Conservation (phyloP, 306 rosid genomes). For the Gastrolobium villosum region DNA sequence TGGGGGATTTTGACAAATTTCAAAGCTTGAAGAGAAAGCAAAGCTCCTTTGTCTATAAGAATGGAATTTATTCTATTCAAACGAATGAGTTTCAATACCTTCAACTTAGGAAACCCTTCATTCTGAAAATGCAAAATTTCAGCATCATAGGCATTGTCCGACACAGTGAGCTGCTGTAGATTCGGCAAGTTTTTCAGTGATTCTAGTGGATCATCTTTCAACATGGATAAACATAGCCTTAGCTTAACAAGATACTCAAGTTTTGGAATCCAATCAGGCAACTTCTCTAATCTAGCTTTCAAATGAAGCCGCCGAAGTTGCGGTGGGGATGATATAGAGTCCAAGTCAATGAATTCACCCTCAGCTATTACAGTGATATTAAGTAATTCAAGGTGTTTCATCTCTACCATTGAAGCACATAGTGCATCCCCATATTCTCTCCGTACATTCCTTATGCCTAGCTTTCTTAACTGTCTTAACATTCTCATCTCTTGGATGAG, state of each 20-base stretch:
- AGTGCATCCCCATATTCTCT: constrained; percentile 32
- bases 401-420: constrained; percentile 29
- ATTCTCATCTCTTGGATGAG: constrained; percentile 36
- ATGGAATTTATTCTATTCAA: constrained; percentile 19
- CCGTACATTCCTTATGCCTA: constrained; percentile 36
- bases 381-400: constrained; percentile 41
- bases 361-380: neutral
- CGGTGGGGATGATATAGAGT: constrained; percentile 1
- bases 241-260: constrained; percentile 41
- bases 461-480: constrained; percentile 41
- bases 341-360: constrained; percentile 42
- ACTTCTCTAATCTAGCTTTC: neutral
- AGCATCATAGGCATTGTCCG: constrained; percentile 42
- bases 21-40: constrained; percentile 26
- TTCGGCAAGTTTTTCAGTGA: constrained; percentile 40
- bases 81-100: constrained; percentile 16
- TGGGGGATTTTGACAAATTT: constrained; percentile 33
- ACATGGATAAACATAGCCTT: constrained; percentile 25
- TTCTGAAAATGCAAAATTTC: constrained; percentile 23
- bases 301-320: constrained; percentile 14
- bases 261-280: constrained; percentile 45
- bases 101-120: constrained; percentile 35
- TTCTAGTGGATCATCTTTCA: constrained; percentile 18
- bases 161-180: constrained; percentile 12
- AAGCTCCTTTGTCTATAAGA: neutral